Base-by-base conservation (phyloP, 441 rosid genomes). In the Pelargonium myrrhifolium region DNA sequence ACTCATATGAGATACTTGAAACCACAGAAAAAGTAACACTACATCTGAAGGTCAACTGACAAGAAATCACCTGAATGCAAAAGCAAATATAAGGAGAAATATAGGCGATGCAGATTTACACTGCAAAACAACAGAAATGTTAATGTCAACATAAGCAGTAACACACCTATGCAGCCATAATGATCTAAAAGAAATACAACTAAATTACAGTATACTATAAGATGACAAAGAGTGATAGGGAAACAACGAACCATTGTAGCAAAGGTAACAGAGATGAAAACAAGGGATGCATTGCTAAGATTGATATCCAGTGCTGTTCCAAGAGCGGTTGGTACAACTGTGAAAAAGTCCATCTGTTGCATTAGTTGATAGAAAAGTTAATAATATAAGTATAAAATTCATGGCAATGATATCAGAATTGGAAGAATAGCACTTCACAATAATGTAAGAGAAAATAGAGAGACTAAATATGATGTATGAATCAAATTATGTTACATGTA, bases 41-140 rank as follows among this genome's bases (percentile, higher is more conserved):
- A 24, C 53, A 49, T 11, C 66, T 31, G 28, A 72, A 71, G 39
- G n/a, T 64, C 56, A 67, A 51, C 22, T 21, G 35, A 37, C 64
- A 47, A 78, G 68, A 81, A 71, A 58, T 79, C 77, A 94, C 99
- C 97, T 94, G 90, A 94, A 94, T 67, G 97, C 97, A 86, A 94
- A 94, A 76, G 99, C 97, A 74, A 94, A 94, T 59, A 94, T 67
- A 64, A 94, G 88, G 68, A 94, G 99, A 82, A 92, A 94, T 81
- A 94, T 88, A 40, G 99, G 99, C 47, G 97, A 78, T 47, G 98
- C 99, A 61, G 99, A 94, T 88, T 94, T 94, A 83, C 99, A 94
- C 98, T 94, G 90, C 86, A 85, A 69, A 11, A 71, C 18, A 55
- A 67, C 31, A 64, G 64, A 31, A 62, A 28, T 24, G 10, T 72